Conservation (phyloP, 108 stramenopile species). For the Cyclotella atomus region DNA sequence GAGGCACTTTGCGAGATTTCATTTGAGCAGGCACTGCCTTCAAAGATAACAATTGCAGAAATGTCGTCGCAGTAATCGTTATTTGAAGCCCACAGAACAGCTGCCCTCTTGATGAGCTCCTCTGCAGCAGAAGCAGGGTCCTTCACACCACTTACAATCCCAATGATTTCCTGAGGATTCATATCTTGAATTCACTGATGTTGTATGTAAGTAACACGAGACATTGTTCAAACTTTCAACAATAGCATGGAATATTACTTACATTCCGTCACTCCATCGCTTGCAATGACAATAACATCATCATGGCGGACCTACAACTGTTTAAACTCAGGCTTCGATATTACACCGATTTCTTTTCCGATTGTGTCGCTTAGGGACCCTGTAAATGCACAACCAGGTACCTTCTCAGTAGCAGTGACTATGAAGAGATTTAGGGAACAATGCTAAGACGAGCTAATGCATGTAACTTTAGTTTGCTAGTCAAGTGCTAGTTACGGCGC, state of each 20-base stretch:
- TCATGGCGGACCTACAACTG: slow-evolving; percentile 50
- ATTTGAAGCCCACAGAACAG: slow-evolving; percentile 6
- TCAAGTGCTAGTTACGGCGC: not conserved
- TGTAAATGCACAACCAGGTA: slow-evolving; percentile 81
- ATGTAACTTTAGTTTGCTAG: no score
- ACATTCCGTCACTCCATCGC: slow-evolving; percentile 85
- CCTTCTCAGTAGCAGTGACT: slow-evolving; percentile 54
- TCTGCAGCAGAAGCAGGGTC: slow-evolving; percentile 15
- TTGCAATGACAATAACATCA: slow-evolving; percentile 64
- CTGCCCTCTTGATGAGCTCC: not conserved
- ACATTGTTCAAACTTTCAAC: not conserved
- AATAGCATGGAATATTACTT: slow-evolving; percentile 40
- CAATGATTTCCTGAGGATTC: not conserved
- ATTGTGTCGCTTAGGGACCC: slow-evolving; percentile 72
- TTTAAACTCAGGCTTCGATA: slow-evolving; percentile 70
- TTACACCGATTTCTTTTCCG: slow-evolving; percentile 71
- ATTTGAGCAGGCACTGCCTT: no score
- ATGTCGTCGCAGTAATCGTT: slow-evolving; percentile 15
- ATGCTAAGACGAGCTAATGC: no score
- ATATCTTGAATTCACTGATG: not conserved
- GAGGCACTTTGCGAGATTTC: no score
- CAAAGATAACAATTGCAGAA: slow-evolving; percentile 11
- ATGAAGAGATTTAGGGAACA: no score
- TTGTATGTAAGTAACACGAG: not conserved
- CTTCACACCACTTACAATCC: not conserved